These are phyloP conservation scores for Pseudodiploospora longispora DNA, from an alignment of 2,329 filamentous ascomycete species.

Conservation along the genomic window DNA sequence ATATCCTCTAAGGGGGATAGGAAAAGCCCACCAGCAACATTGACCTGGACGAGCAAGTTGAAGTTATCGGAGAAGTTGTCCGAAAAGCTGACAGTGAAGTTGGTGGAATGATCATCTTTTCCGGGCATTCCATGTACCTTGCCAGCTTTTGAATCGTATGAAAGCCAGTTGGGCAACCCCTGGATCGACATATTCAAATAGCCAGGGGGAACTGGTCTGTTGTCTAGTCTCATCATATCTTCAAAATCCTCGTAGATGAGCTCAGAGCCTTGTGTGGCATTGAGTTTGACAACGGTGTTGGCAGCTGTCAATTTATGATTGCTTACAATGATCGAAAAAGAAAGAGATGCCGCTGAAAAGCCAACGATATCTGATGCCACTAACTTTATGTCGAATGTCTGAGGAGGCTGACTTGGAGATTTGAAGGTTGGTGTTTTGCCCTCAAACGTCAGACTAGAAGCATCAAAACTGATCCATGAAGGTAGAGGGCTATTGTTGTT, in stretches of 20 bases:
- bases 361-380: conserved; percentile 75
- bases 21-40: conserved; percentile 32
- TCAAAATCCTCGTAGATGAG: conserved; percentile 46
- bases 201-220: conserved; percentile 35
- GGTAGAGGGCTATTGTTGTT: conserved; percentile 74
- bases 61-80: conserved; percentile 54
- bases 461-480: conserved; percentile 74
- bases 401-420: conserved; percentile 57
- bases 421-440: conserved; percentile 61
- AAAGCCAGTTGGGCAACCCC: conserved; percentile 60
- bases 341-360: conserved; percentile 58
- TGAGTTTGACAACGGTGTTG: conserved; percentile 46
- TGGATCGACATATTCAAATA: conserved; percentile 46
- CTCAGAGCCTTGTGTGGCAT: conserved; percentile 43
- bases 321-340: conserved; percentile 66
- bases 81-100: conserved; percentile 53
- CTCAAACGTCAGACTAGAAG: conserved; percentile 54
- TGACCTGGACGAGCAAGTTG: conserved; percentile 40
- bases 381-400: conserved; percentile 63
- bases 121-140: conserved; percentile 58
- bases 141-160: conserved; percentile 54
- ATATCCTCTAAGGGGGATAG: conserved; percentile 30
- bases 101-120: conserved; percentile 46
- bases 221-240: conserved; percentile 50
- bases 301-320: conserved; percentile 61